Conservation (phyloP, 805 yeast species). For the Blastobotrys terrestris region DNA sequence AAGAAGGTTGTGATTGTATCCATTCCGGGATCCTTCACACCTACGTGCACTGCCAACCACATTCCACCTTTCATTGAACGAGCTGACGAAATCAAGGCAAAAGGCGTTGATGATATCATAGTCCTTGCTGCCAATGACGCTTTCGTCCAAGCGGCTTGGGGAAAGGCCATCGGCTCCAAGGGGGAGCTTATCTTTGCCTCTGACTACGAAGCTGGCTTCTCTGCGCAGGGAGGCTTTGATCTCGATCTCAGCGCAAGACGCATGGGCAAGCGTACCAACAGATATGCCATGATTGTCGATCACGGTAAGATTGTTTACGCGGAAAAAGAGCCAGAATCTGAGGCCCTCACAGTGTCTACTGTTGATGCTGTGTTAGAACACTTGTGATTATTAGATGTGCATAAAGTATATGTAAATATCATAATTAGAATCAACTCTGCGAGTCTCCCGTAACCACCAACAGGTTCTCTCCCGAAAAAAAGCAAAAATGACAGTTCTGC, state of each 20-base stretch:
- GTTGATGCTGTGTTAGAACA: slow-evolving; percentile 36
- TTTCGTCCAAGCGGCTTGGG: slow-evolving; percentile 68
- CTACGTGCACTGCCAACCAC: slow-evolving; percentile 68
- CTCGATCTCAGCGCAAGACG: slow-evolving; percentile 49
- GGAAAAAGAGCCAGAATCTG: slow-evolving; percentile 37
- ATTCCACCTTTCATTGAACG: slow-evolving; percentile 59
- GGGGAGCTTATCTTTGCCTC: slow-evolving; percentile 49
- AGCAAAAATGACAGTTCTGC: too few relatives aligned
- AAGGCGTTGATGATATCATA: slow-evolving; percentile 58
- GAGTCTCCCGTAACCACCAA: too few relatives aligned
- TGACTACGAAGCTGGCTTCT: slow-evolving; percentile 59
- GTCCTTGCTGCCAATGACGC: slow-evolving; percentile 67
- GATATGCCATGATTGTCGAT: slow-evolving; percentile 69
- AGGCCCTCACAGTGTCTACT: slow-evolving; percentile 41
- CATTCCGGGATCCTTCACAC: slow-evolving; percentile 87
- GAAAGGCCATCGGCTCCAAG: slow-evolving; percentile 38
- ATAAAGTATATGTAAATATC: too few relatives aligned
- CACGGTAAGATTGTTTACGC: slow-evolving; percentile 48
- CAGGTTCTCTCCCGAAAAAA: too few relatives aligned
- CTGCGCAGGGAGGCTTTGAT: slow-evolving; percentile 53
- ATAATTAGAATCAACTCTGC: too few relatives aligned
- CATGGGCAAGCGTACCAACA: slow-evolving; percentile 52
- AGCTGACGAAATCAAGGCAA: slow-evolving; percentile 44
- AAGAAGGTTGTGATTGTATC: slow-evolving; percentile 64
- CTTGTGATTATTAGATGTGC: not conserved